phyloP scores from a whole-genome alignment of 768 basidiomycete genomes.

The Cystobasidium ongulense region DNA sequence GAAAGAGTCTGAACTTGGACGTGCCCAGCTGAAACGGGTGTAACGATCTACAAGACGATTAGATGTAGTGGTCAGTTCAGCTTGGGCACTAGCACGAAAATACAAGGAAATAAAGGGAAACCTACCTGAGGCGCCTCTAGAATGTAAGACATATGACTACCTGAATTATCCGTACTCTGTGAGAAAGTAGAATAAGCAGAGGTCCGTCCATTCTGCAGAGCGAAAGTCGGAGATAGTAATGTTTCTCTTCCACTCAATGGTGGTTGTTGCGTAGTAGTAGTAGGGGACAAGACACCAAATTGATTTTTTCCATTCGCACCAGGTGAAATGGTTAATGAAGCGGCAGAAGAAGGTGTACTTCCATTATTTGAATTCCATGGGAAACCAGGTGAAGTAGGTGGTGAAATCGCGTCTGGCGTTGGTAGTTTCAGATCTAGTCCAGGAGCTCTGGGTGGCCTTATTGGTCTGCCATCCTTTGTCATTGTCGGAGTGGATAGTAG shows the following conservation, averaged over 20 bases:
- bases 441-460: conserved; percentile 40
- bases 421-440: conserved; percentile 41
- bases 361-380: not conserved
- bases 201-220: not conserved
- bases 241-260: not conserved
- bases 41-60: conserved; percentile 37
- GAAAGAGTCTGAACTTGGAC: conserved; percentile 9
- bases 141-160: conserved; percentile 41
- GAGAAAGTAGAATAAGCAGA: conserved; percentile 30
- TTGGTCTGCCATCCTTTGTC: conserved; percentile 34
- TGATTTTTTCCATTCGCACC: not conserved
- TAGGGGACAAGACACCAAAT: not conserved
- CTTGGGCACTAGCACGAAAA: not conserved
- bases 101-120: not conserved
- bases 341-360: conserved; percentile 14
- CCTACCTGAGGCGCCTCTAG: conserved; percentile 41
- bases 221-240: conserved; percentile 23
- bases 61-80: not conserved
- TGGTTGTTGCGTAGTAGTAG: not conserved
- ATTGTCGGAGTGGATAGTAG: conserved; percentile 1
- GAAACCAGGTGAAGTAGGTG: conserved; percentile 14
- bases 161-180: conserved; percentile 1
- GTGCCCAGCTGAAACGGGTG: conserved; percentile 33
- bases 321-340: not conserved
- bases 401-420: conserved; percentile 29